Base-by-base conservation (phyloP, 2,329 filamentous ascomycete species). In the Pseudopyrenochaeta lycopersici region DNA sequence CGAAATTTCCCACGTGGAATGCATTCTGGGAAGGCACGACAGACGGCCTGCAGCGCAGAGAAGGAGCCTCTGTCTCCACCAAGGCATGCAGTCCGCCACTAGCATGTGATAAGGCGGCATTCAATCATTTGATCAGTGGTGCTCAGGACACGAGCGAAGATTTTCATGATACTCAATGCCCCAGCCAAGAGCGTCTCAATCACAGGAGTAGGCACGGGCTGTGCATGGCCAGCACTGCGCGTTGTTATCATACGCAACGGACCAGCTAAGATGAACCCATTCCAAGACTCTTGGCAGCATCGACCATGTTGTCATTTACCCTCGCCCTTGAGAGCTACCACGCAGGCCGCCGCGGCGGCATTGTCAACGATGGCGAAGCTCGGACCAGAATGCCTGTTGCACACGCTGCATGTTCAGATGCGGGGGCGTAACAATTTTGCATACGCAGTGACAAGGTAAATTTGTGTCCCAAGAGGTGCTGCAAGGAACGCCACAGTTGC, bases 1-100 rank as follows among this genome's bases (percentile, higher is more conserved):
- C 53, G 46, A 47, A 43, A 40, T 20, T 53, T 54, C 41, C 61
- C 67, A 70, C 67, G 69, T 71, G 68, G 67, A 65, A 70, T 69
- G 57, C 58, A 59, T 47, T 59, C 58, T 51, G 52, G 58, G 60
- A 62, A 63, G 52, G 54, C 62, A 65, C 63, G 50, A 56, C 66
- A 68, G 58, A 49, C 52, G 40, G 45, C 54, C 50, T 57, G 58
- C 58, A 55, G 58, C 46, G 54, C 41, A 42, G 55, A 42, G 41
- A 35, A 49, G 45, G 55, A 59, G 54, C 59, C 52, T 48, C 41
- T 15, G 32, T 39, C 39, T 52, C 29, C 43, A 18, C 38, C 20
- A 29, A 49, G 35, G 35, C 50, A 57, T 55, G 29, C 29, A 21
- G 20, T 15, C 17, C 47, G 50, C 42, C 15, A 27, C 54, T 52